phyloP scores from a whole-genome alignment of 257 asterid genomes.

The Jacaranda copaia region DNA sequence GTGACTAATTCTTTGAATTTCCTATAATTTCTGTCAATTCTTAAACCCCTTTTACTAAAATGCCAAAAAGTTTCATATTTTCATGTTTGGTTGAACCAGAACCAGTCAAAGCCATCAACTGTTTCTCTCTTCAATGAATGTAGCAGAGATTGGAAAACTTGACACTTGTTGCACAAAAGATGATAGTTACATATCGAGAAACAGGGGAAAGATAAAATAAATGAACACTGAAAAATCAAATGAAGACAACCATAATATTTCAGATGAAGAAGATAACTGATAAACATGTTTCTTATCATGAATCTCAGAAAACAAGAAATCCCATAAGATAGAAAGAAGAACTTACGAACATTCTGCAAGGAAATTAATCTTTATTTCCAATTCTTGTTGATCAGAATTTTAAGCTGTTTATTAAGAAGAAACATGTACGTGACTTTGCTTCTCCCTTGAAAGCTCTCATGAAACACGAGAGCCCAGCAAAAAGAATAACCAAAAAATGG shows the following conservation, averaged over 20 bases:
- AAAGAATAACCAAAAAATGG: slow-evolving; percentile 8
- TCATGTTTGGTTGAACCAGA: slow-evolving; percentile 42
- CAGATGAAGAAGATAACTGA: not conserved
- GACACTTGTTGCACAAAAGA: not conserved
- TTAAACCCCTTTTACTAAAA: slow-evolving; percentile 38
- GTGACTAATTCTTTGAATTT: slow-evolving; percentile 56
- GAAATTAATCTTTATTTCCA: not conserved
- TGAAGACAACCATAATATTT: not conserved
- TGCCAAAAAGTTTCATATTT: slow-evolving; percentile 24
- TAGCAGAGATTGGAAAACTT: not conserved
- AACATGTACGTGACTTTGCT: not conserved
- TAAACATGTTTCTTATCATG: not conserved
- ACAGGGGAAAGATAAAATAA: not conserved
- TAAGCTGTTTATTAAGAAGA: too few relatives aligned
- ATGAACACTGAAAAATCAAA: slow-evolving; percentile 8
- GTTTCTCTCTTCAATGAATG: not conserved
- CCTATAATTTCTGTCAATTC: slow-evolving; percentile 39
- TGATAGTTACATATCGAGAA: not conserved
- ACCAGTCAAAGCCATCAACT: slow-evolving; percentile 45
- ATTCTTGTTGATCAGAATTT: slow-evolving; percentile 26
- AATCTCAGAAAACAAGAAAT: slow-evolving; percentile 6
- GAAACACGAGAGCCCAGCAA: slow-evolving; percentile 17
- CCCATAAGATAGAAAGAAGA: slow-evolving; percentile 3
- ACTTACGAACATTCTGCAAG: slow-evolving; percentile 38
- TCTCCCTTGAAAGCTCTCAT: not conserved